Percentiles rank a stretch among this genome's conserved stretches.
Evolutionary conservation across 257 asterid genomes (phyloP).

Genomic region (Solanum appendiculatum): DNA sequence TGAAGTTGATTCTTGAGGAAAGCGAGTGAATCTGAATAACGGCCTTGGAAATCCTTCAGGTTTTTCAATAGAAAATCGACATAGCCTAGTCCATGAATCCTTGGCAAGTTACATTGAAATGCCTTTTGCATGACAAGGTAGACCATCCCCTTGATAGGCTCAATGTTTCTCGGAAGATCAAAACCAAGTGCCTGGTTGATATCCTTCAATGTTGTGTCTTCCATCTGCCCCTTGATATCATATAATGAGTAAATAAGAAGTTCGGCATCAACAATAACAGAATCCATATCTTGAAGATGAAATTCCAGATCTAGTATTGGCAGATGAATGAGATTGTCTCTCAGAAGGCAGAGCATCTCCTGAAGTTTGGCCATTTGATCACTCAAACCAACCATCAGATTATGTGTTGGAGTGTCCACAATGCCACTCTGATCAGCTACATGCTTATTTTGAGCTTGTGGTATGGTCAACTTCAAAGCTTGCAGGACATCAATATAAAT

Average conservation of each 20-base stretch:
- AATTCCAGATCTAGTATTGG: background rate
- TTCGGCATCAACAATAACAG: background rate
- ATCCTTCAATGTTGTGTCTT: background rate
- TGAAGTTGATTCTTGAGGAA: background rate
- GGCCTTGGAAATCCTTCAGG: conserved; percentile 11
- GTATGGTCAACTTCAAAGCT: background rate
- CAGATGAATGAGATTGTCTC: background rate
- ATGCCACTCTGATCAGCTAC: background rate
- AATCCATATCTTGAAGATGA: background rate
- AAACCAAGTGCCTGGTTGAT: background rate
- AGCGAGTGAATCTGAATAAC: background rate
- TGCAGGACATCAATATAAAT: background rate
- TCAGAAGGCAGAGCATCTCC: background rate
- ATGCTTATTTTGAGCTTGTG: background rate
- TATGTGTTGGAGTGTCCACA: background rate
- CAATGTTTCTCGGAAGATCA: background rate
- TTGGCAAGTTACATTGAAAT: background rate
- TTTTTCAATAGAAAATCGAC: background rate
- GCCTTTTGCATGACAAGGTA: background rate
- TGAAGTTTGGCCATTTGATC: background rate
- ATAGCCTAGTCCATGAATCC: background rate
- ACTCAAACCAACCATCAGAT: background rate
- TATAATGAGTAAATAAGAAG: background rate
- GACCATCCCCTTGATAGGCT: background rate
- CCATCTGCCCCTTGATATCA: background rate